phyloP scores from a whole-genome alignment of 1,284 basidiomycete species.

The Mrakiaceae sp. region DNA sequence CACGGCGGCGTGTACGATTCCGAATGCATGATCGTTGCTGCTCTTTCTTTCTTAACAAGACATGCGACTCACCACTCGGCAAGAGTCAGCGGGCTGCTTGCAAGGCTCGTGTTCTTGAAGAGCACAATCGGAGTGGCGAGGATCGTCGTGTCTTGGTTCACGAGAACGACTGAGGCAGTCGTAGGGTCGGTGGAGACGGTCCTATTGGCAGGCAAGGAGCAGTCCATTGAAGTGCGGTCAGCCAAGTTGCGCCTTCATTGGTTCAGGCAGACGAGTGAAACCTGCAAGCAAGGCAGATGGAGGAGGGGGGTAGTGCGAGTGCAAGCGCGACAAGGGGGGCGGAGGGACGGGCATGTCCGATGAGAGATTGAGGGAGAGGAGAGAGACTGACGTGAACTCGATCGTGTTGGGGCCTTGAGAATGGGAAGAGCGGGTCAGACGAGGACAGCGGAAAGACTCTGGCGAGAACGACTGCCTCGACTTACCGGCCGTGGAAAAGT shows the following conservation, averaged over 20 bases:
- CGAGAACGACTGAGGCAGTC: conserved; percentile 57
- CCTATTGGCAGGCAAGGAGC: not conserved
- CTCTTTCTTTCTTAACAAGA: too few species aligned
- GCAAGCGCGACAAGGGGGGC: not conserved
- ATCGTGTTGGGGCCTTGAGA: not conserved
- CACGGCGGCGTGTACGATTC: not conserved
- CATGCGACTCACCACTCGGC: not conserved
- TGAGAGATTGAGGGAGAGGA: not conserved
- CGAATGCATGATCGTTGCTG: not conserved
- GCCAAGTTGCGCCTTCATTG: too few species aligned
- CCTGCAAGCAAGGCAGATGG: not conserved
- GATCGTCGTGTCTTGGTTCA: conserved; percentile 38
- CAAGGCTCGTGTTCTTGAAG: not conserved
- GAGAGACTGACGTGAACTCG: not conserved
- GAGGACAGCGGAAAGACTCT: not conserved
- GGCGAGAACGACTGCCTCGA: too few species aligned
- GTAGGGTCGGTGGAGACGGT: conserved; percentile 50
- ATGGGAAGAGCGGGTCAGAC: too few species aligned
- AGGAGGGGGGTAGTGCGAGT: not conserved
- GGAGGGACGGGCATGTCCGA: not conserved
- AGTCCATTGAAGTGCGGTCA: not conserved
- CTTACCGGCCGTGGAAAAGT: not conserved
- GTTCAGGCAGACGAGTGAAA: too few species aligned
- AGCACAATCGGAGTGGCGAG: not conserved
- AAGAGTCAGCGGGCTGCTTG: not conserved